A percentile compares a stretch with the other conserved stretches of the same genome.
phyloP scores from a whole-genome alignment of 345 rosid genomes.

The Excoecaria agallocha region DNA sequence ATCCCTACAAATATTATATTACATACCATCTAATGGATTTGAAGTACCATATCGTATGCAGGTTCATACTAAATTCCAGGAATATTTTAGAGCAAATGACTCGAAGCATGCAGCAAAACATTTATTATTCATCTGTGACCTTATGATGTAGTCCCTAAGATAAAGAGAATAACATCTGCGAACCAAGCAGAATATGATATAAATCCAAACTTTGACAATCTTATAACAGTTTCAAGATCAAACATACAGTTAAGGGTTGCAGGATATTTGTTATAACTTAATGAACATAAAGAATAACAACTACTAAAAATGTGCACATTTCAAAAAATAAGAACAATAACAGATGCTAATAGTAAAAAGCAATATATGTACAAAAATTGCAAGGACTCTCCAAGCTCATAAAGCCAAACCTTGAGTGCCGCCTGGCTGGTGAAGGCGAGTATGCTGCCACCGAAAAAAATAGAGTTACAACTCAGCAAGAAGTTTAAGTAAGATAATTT shows the following conservation, averaged over 20 bases:
- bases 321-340: not conserved
- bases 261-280: not conserved
- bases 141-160: not conserved
- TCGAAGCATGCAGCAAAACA: not conserved
- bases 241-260: not conserved
- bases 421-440: slow-evolving; percentile 60
- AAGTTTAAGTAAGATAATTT: slow-evolving; percentile 6
- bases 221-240: not conserved
- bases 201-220: not conserved
- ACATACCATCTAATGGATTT: not conserved
- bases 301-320: not conserved
- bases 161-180: not conserved
- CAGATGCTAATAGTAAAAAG: not conserved
- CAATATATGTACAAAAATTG: not conserved
- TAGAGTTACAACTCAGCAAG: not conserved
- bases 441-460: slow-evolving; percentile 54
- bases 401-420: slow-evolving; percentile 54
- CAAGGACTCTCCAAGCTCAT: not conserved
- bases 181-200: not conserved
- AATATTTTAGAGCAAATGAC: not conserved
- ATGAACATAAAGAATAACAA: not conserved
- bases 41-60: not conserved
- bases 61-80: not conserved
- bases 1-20: not conserved
- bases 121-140: not conserved